Conservation (phyloP, 495 filamentous ascomycete species). For the Talaromyces proteolyticus region DNA sequence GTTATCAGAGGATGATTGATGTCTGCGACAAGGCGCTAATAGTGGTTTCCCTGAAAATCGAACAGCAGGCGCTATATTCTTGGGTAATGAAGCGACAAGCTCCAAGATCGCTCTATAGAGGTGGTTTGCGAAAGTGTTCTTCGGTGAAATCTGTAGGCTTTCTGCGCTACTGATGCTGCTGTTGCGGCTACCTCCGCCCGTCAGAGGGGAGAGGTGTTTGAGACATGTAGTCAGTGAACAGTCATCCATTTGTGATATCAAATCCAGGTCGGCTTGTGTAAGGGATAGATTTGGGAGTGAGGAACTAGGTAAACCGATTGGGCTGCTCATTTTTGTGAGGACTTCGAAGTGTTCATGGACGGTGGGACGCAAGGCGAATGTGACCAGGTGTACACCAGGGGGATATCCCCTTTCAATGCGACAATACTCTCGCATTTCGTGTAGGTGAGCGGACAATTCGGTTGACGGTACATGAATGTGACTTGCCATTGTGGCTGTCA, state of each 20-base stretch:
- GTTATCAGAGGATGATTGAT: slow-evolving; percentile 14
- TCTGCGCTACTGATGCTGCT: slow-evolving; percentile 4
- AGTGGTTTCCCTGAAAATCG: slow-evolving; percentile 44
- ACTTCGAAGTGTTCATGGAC: slow-evolving; percentile 68
- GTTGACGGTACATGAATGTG: slow-evolving; percentile 63
- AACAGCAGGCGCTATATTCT: slow-evolving; percentile 39
- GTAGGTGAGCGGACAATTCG: slow-evolving; percentile 48
- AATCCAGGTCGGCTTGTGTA: slow-evolving; percentile 37
- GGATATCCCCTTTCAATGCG: slow-evolving; percentile 43
- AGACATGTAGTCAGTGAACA: slow-evolving; percentile 46
- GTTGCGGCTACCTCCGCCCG: slow-evolving; percentile 7
- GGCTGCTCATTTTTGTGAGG: slow-evolving; percentile 56
- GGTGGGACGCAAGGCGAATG: slow-evolving; percentile 67
- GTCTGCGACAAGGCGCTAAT: slow-evolving; percentile 31
- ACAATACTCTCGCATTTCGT: slow-evolving; percentile 56
- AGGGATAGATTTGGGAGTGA: slow-evolving; percentile 42
- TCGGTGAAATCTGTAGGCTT: neutral
- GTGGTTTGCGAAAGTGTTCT: slow-evolving; percentile 33
- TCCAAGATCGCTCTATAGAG: slow-evolving; percentile 32
- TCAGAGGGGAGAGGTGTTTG: slow-evolving; percentile 33
- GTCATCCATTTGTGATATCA: slow-evolving; percentile 53
- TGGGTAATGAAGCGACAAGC: slow-evolving; percentile 37
- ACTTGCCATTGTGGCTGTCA: slow-evolving; percentile 58
- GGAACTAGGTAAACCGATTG: slow-evolving; percentile 62
- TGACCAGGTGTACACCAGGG: slow-evolving; percentile 67